Percentiles rank a stretch among this genome's conserved stretches.
Evolutionary conservation across 2,329 filamentous ascomycete species (phyloP).

Genomic region (Talaromyces albobiverticillius): DNA sequence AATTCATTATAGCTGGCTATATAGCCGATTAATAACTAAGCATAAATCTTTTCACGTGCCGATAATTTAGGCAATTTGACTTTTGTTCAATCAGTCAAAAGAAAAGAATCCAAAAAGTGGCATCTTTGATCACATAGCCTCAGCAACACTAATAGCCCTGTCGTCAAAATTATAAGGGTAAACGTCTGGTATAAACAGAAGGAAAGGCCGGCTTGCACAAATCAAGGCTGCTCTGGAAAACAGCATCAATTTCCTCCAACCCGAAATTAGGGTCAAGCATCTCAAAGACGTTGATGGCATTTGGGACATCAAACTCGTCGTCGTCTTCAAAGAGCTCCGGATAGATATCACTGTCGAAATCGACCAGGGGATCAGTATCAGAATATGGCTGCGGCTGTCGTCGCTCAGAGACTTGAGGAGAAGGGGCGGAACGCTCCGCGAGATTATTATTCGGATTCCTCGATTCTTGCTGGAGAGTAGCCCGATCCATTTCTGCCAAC

Average conservation of each 20-base stretch:
- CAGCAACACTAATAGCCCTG: too few relatives aligned
- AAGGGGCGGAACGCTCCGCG: too few relatives aligned
- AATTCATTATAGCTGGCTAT: too few relatives aligned
- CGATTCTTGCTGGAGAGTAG: not conserved
- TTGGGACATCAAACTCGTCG: not conserved
- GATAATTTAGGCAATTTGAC: too few relatives aligned
- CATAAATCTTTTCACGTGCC: too few relatives aligned
- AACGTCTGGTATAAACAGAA: not conserved
- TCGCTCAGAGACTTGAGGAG: not conserved
- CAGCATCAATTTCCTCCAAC: slow-evolving; percentile 4
- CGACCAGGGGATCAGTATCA: not conserved
- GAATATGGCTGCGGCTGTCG: not conserved
- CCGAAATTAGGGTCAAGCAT: slow-evolving; percentile 9
- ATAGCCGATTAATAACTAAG: too few relatives aligned
- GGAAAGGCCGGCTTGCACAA: slow-evolving; percentile 1
- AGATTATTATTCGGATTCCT: too few relatives aligned
- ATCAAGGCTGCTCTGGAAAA: slow-evolving; percentile 8
- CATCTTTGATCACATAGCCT: too few relatives aligned
- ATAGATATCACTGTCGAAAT: too few relatives aligned
- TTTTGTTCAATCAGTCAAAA: too few relatives aligned
- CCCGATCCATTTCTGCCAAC: slow-evolving; percentile 6
- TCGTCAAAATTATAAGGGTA: too few relatives aligned
- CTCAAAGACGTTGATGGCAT: not conserved
- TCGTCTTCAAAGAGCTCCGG: not conserved
- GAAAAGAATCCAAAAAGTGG: too few relatives aligned